Base-by-base conservation (phyloP, 495 filamentous ascomycete genomes). In the Trichocladium uniseriatum region DNA sequence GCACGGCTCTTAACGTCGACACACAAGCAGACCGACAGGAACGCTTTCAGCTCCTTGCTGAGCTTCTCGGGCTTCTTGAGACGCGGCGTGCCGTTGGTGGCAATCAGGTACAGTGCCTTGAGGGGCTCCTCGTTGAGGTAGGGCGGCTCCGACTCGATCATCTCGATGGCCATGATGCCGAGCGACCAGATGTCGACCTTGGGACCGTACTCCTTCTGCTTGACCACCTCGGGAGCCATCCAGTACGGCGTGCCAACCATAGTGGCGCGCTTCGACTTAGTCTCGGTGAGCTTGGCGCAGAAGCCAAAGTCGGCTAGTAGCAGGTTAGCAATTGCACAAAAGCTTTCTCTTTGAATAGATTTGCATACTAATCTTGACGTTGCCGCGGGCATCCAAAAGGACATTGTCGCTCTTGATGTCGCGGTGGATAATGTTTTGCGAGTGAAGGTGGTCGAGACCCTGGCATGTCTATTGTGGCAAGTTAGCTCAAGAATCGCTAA, bases 321-420 rank as follows among this genome's bases (percentile, higher is more conserved):
- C 28, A 24, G 52, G 60, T 68, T 66, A 71, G 72, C 62, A 8
- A 4, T 27, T 27, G 24, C 24, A 27, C 24, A 27, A 27, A 27
- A 3, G 24, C 24, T 27, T 4, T 2, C 24, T 8, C 13, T n/a
- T n/a, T n/a, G n/a, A n/a, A n/a, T n/a, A 10, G 13, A 8, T 35
- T 19, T 22, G 76, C 87, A 68, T 76, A 94, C 88, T 98, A 57
- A 98, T 96, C 66, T 98, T 98, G 66, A 98, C 92, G 58, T 95
- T 89, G 45, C 92, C 92, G 57, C 86, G 82, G 43, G 84, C 85
- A 65, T 95, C 90, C 43, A 98, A 76, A 31, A 98, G 80, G 46
- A 98, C 92, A 61, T 98, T 98, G 71, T 97, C 92, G 71, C 82
- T 87, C 79, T 98, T 98, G 69, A 98, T 98, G 68, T 98, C 92